phyloP scores from a whole-genome alignment of 179 eudicot species.

The Beta corolliflora region DNA sequence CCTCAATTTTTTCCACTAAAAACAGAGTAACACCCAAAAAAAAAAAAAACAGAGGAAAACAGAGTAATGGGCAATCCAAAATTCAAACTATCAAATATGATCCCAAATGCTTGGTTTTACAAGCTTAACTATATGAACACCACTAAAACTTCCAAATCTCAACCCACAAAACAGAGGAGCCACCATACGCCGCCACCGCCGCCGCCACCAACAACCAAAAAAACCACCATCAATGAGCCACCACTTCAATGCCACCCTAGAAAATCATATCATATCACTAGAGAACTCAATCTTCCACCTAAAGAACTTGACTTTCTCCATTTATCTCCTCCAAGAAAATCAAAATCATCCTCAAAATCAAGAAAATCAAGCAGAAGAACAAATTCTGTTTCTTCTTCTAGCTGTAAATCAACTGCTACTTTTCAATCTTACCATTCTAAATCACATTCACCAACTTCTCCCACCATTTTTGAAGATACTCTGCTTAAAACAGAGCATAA shows the following conservation, averaged over 20 bases:
- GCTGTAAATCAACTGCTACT: conserved; percentile 21
- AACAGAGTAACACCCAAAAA: neutral
- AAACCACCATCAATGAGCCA: neutral
- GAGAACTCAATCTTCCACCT: conserved; percentile 41
- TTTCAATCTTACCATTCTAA: conserved; percentile 14
- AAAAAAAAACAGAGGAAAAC: neutral
- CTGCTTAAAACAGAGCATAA: conserved; percentile 12
- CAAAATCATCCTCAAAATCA: conserved; percentile 25
- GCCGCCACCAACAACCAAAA: conserved; percentile 18
- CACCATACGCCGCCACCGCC: conserved; percentile 21
- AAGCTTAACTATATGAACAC: conserved; percentile 59
- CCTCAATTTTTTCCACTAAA: neutral
- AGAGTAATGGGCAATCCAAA: conserved; percentile 60
- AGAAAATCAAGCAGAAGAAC: conserved; percentile 36
- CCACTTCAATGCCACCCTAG: conserved; percentile 20
- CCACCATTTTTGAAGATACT: conserved; percentile 31
- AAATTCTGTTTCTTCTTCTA: conserved; percentile 29
- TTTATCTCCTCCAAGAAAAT: conserved; percentile 24
- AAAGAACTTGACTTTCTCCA: conserved; percentile 15
- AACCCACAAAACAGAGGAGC: conserved; percentile 10
- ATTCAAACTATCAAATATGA: conserved; percentile 67
- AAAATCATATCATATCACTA: conserved; percentile 58
- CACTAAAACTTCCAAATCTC: neutral
- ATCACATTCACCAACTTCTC: conserved; percentile 25
- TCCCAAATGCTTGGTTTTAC: conserved; percentile 89